phyloP scores from a whole-genome alignment of 495 filamentous ascomycete species.

The Tuber brumale region DNA sequence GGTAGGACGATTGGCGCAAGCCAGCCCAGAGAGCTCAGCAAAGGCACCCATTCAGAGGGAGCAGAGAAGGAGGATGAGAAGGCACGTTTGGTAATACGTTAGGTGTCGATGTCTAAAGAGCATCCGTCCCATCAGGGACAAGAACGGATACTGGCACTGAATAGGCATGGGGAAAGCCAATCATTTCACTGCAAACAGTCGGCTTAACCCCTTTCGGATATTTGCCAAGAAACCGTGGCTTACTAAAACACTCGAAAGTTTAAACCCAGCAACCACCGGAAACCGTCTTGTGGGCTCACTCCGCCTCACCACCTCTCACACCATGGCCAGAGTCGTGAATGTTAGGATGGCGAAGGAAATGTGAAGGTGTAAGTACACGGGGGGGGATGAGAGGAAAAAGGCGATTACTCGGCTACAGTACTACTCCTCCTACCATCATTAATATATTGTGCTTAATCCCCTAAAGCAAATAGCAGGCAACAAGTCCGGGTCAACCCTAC shows the following conservation, averaged over 20 bases:
- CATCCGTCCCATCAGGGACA: neutral
- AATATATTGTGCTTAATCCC: neutral
- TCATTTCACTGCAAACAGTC: neutral
- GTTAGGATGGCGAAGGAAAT: neutral
- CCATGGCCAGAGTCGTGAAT: neutral
- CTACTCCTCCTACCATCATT: neutral
- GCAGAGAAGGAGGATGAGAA: neutral
- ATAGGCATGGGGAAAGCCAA: neutral
- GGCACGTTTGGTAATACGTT: neutral
- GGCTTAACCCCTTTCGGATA: neutral
- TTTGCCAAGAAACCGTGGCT: neutral
- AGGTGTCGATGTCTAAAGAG: neutral
- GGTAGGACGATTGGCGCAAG: neutral
- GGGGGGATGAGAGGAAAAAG: neutral
- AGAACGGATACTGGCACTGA: neutral
- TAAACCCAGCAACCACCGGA: neutral
- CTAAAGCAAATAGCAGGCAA: neutral
- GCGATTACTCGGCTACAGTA: neutral
- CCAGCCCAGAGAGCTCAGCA: neutral
- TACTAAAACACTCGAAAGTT: neutral
- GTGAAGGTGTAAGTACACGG: neutral
- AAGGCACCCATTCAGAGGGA: neutral
- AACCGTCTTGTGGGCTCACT: neutral
- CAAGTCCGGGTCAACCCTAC: neutral
- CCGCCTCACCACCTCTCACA: neutral